phyloP scores from a whole-genome alignment of 441 rosid species.

The Pelargonium fulgidum region DNA sequence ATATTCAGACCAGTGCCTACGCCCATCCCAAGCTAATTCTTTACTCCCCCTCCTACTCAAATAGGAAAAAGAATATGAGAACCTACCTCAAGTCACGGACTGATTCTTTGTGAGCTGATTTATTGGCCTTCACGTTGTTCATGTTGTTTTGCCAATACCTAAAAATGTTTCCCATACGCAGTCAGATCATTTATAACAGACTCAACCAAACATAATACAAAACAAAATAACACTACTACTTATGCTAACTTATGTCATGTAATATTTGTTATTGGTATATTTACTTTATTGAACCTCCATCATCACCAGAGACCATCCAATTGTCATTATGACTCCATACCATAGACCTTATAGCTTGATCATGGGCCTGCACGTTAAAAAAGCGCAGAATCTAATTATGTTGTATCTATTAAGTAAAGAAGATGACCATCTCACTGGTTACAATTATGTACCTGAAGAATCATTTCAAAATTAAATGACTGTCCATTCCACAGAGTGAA shows the following conservation, averaged over 20 bases:
- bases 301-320: slow-evolving; percentile 99
- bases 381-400: slow-evolving; percentile 17
- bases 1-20: too few species aligned
- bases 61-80: neutral
- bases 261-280: slow-evolving; percentile 8
- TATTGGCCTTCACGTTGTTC: slow-evolving; percentile 95
- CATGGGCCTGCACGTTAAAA: slow-evolving; percentile 72
- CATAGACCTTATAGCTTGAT: slow-evolving; percentile 95
- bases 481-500: slow-evolving; percentile 99
- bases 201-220: slow-evolving; percentile 2
- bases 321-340: slow-evolving; percentile 96
- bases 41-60: too few species aligned
- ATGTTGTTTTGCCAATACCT: slow-evolving; percentile 98
- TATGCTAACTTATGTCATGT: neutral
- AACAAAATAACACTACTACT: neutral
- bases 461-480: slow-evolving; percentile 94
- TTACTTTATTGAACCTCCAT: slow-evolving; percentile 91
- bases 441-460: slow-evolving; percentile 62
- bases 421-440: slow-evolving; percentile 12
- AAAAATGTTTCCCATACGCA: slow-evolving; percentile 16
- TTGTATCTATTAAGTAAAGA: slow-evolving; percentile 7
- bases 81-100: slow-evolving; percentile 76
- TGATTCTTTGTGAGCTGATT: slow-evolving; percentile 94
- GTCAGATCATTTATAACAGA: neutral
- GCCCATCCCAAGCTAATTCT: too few species aligned